These are phyloP conservation scores for Heterobasidion annosum DNA, from an alignment of 1,284 basidiomycete species.

Conservation along the genomic window DNA sequence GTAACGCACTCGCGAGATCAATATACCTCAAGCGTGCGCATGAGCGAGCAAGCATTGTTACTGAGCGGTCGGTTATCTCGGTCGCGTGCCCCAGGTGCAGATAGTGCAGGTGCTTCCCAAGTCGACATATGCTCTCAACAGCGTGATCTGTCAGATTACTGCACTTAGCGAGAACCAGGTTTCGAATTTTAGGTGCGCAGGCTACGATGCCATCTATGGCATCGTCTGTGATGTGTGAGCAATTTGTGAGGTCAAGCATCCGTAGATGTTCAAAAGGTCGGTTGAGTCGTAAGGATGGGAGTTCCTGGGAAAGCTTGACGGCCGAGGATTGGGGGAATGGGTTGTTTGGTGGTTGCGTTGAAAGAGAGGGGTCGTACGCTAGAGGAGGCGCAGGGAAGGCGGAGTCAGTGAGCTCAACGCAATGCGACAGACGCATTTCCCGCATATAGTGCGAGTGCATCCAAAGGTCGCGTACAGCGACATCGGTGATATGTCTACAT, in stretches of 20 bases:
- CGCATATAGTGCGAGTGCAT: constrained; percentile 74
- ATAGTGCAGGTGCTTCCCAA: constrained; percentile 92
- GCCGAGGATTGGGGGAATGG: constrained; percentile 34
- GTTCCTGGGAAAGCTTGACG: constrained; percentile 27
- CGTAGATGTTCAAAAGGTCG: constrained; percentile 74
- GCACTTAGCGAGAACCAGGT: constrained; percentile 91
- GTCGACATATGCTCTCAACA: constrained; percentile 76
- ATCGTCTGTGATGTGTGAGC: constrained; percentile 76
- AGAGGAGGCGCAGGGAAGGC: constrained; percentile 74
- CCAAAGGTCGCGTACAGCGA: constrained; percentile 81
- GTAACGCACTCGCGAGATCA: constrained; percentile 84
- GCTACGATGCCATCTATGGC: constrained; percentile 86
- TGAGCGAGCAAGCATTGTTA: constrained; percentile 75
- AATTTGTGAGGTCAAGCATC: constrained; percentile 86
- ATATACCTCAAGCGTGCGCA: constrained; percentile 96
- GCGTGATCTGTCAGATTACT: constrained; percentile 77
- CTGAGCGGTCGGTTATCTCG: constrained; percentile 86
- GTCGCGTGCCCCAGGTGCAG: constrained; percentile 90
- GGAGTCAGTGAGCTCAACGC: constrained; percentile 71
- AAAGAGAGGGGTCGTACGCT: constrained; percentile 16
- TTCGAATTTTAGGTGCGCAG: constrained; percentile 86
- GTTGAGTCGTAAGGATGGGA: constrained; percentile 54
- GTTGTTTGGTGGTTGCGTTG: constrained; percentile 25
- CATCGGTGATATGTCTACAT: constrained; percentile 75
- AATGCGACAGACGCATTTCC: constrained; percentile 84